Percentiles rank a stretch among this genome's conserved stretches.
These are phyloP conservation scores for Neurospora sp. DNA, from an alignment of 495 filamentous ascomycete genomes.

Conservation along the genomic window DNA sequence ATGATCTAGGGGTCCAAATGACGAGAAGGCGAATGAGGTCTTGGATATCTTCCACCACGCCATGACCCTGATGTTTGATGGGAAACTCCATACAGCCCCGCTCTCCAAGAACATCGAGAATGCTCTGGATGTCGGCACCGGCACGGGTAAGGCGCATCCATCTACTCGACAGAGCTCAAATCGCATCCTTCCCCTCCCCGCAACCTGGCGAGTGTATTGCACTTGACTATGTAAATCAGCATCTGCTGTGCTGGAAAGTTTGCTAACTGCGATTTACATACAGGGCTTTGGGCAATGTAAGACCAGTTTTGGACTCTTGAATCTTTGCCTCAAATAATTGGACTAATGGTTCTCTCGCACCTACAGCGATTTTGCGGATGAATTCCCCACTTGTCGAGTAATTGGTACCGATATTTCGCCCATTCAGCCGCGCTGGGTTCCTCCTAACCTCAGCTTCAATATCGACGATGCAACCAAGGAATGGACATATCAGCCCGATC, in stretches of 20 bases:
- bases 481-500: slow-evolving; percentile 33
- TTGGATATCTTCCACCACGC: slow-evolving; percentile 22
- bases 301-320: not conserved
- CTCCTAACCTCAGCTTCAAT: slow-evolving; percentile 37
- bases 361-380: slow-evolving; percentile 23
- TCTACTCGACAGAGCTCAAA: not conserved
- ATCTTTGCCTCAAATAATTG: not conserved
- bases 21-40: slow-evolving; percentile 22
- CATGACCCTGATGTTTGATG: slow-evolving; percentile 30
- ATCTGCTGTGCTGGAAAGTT: not conserved
- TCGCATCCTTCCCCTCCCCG: not conserved
- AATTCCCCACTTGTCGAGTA: slow-evolving; percentile 37
- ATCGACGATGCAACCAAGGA: slow-evolving; percentile 41
- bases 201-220: too few species aligned
- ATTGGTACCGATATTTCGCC: slow-evolving; percentile 51
- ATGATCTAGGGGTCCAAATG: slow-evolving; percentile 21
- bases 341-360: not conserved
- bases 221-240: not conserved
- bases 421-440: slow-evolving; percentile 38
- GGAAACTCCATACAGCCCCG: slow-evolving; percentile 43
- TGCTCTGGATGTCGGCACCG: slow-evolving; percentile 53
- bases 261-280: not conserved
- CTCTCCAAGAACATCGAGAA: slow-evolving; percentile 33
- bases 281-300: slow-evolving; percentile 19
- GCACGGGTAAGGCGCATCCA: slow-evolving; percentile 24